These are phyloP conservation scores for Coemansia sp. DNA, from an alignment of 192 early-diverging fungal genomes.

Conservation along the genomic window DNA sequence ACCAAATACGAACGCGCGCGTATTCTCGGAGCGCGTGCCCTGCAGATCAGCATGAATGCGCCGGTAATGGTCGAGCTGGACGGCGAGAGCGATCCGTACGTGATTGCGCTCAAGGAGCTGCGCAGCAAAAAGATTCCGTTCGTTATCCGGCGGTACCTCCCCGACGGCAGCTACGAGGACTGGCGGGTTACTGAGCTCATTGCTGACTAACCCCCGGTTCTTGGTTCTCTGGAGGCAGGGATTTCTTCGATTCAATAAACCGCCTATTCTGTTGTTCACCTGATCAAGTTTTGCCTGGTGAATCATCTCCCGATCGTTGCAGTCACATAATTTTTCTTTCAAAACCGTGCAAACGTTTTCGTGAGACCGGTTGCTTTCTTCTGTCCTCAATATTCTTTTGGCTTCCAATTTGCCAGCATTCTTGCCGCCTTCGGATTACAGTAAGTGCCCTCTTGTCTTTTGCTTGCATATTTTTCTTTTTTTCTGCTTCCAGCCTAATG, in stretches of 20 bases:
- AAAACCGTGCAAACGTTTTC: neutral
- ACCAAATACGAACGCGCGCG: slow-evolving; percentile 96
- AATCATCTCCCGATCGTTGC: too few species aligned
- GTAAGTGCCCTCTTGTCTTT: neutral
- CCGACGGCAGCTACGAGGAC: slow-evolving; percentile 92
- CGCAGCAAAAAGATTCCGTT: slow-evolving; percentile 89
- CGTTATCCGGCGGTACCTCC: slow-evolving; percentile 86
- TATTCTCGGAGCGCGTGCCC: slow-evolving; percentile 84
- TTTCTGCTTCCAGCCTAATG: neutral
- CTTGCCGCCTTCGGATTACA: slow-evolving; percentile 1
- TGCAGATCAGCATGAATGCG: slow-evolving; percentile 99
- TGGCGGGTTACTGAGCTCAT: slow-evolving; percentile 91
- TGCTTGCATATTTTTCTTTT: neutral
- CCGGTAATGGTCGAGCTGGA: slow-evolving; percentile 93
- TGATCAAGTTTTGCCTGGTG: too few species aligned
- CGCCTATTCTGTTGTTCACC: too few species aligned
- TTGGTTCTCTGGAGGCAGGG: too few species aligned
- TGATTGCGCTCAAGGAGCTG: slow-evolving; percentile 93
- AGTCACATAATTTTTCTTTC: neutral
- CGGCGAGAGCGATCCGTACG: slow-evolving; percentile 89
- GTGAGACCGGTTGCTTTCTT: neutral
- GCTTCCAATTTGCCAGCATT: neutral
- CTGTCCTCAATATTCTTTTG: neutral
- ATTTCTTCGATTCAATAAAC: too few species aligned
- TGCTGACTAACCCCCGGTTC: slow-evolving; percentile 65